phyloP scores from a whole-genome alignment of 1,284 basidiomycete species.

The Ustilago xerochloae region DNA sequence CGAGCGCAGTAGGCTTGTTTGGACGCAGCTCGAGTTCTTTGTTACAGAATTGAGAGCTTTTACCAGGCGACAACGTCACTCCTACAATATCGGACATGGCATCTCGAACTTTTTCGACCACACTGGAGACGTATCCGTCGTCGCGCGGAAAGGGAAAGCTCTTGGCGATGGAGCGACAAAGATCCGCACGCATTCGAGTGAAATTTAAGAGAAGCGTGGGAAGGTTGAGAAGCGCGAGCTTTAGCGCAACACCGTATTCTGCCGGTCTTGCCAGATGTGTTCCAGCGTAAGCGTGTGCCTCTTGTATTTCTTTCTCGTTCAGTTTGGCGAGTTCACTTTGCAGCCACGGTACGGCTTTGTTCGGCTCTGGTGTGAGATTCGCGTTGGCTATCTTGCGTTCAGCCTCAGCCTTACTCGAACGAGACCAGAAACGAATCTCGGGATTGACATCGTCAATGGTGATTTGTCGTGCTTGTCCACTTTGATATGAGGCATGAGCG shows the following conservation, averaged over 20 bases:
- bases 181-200: slow-evolving; percentile 4
- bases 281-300: not conserved
- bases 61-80: not conserved
- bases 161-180: not conserved
- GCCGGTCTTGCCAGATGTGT: not conserved
- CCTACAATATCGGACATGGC: not conserved
- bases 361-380: not conserved
- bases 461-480: not conserved
- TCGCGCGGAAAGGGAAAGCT: not conserved
- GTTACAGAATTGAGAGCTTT: not conserved
- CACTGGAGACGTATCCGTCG: not conserved
- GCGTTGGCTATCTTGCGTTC: not conserved
- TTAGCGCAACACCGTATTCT: not conserved
- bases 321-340: not conserved
- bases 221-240: slow-evolving; percentile 2
- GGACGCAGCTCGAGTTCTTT: slow-evolving; percentile 1
- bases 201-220: not conserved
- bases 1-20: not conserved
- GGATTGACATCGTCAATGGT: slow-evolving; percentile 5
- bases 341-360: not conserved
- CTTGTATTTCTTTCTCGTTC: not conserved
- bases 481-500: not conserved
- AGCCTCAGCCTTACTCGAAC: not conserved
- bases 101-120: not conserved
- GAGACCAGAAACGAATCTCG: slow-evolving; percentile 8